phyloP scores from a whole-genome alignment of 805 yeast species.

The Saccharomycopsis oosterbeekiorum region DNA sequence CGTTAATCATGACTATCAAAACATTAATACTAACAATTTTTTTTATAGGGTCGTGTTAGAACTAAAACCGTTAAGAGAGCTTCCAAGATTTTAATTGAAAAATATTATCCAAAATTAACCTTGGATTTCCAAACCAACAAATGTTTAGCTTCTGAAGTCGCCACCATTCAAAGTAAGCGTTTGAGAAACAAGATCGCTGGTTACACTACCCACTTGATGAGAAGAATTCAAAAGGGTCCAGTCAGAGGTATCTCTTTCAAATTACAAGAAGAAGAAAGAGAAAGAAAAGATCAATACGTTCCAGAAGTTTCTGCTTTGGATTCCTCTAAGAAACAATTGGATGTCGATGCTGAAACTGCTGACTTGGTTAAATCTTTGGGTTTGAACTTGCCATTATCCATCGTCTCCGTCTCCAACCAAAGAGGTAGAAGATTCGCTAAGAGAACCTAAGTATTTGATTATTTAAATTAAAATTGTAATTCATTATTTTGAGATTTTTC shows the following conservation, averaged over 20 bases:
- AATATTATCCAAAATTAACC: conserved; percentile 99
- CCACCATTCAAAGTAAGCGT: conserved; percentile 98
- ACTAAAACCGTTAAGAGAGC: conserved; percentile 99
- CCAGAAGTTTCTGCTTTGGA: conserved; percentile 99
- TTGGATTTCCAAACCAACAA: conserved; percentile 99
- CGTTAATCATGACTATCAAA: not conserved
- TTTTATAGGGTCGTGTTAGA: conserved; percentile 95
- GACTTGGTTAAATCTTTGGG: conserved; percentile 18
- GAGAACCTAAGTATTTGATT: conserved; percentile 47
- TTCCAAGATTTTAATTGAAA: conserved; percentile 98
- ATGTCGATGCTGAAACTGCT: conserved; percentile 24
- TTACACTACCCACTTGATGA: conserved; percentile 99
- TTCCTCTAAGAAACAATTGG: conserved; percentile 90
- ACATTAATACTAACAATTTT: conserved; percentile 1
- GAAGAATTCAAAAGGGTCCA: conserved; percentile 99
- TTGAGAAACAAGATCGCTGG: conserved; percentile 99
- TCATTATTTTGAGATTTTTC: not conserved
- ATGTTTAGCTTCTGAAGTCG: conserved; percentile 97
- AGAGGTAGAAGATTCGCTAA: conserved; percentile 90
- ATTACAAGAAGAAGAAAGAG: conserved; percentile 99
- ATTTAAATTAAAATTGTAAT: conserved; percentile 1
- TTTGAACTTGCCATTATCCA: conserved; percentile 73
- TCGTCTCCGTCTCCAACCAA: conserved; percentile 80
- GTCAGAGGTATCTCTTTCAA: conserved; percentile 99
- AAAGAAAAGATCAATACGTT: conserved; percentile 99